Base-by-base conservation (phyloP, 768 basidiomycete genomes). In the Obba rivulosa region DNA sequence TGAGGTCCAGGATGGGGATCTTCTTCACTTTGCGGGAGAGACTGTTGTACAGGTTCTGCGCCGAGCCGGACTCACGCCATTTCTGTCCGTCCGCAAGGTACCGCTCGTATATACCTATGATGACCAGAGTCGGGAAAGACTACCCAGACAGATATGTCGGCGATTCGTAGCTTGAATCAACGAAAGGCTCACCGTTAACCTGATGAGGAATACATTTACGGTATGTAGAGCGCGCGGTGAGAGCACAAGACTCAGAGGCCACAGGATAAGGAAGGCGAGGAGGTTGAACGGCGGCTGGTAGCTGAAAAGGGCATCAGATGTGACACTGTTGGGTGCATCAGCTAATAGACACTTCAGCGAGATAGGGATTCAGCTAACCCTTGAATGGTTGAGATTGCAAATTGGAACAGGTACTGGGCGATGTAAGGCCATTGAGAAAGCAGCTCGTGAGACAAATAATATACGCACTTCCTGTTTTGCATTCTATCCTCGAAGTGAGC, bases 261-360 rank as follows among this genome's bases (percentile, higher is more conserved):
- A 85, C 42, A 95, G 75, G 49, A 95, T 71, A 23, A 81, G 48
- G 62, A 92, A 83, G 1, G 93, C 93, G 17, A 88, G 68, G 17
- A 91, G 69, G 58, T 90, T 92, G 76, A 92, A 91, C 1, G 92
- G 92, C 1, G 89, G 90, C 55, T 92, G 88, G 58, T 96, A 95
- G 41, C 86, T 91, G 69, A 94, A 91, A 16, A 96, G 71, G 1
- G 88, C 88, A 62, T 94, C 91, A 2, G 85, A 83, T 62, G 92
- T 92, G 60, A 92, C 87, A 20, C 91, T 89, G 53, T 10, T 35
- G 18, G 46, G n/a, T 54, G 55, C 37, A 41, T 54, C 23, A 47
- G 37, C n/a, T n/a, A n/a, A n/a, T 11, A 10, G 13, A 34, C 11
- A 20, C 17, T n/a, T 10, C 16, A 4, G 9, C 44, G 21, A 14